Conservation (phyloP, 164 flowering plant genomes). For the Annona cherimola region DNA sequence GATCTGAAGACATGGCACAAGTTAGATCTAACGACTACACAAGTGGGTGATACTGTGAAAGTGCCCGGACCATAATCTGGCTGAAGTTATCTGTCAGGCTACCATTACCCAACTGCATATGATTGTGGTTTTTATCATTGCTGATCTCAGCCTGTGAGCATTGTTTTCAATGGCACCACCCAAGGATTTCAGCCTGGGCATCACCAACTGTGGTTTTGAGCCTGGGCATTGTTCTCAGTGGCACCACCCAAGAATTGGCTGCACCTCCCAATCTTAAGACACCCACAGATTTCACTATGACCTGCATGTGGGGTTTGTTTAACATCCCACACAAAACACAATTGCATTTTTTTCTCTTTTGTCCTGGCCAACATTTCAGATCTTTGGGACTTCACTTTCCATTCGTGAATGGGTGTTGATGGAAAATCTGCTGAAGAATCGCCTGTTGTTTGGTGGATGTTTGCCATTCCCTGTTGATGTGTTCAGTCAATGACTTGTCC, state of each 20-base stretch:
- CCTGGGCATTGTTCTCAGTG: background rate
- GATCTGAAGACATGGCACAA: too few species aligned
- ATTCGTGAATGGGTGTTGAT: too few species aligned
- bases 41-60: background rate
- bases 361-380: background rate
- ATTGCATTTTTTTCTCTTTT: background rate
- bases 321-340: background rate
- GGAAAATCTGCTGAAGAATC: too few species aligned
- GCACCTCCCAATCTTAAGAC: background rate
- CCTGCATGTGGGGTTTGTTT: background rate
- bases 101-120: background rate
- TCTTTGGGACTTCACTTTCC: background rate
- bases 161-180: too few species aligned
- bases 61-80: background rate
- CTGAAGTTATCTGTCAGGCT: background rate
- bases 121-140: too few species aligned
- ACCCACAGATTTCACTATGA: background rate
- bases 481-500: too few species aligned
- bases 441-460: too few species aligned
- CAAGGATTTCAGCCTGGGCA: too few species aligned
- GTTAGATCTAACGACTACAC: background rate
- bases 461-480: too few species aligned
- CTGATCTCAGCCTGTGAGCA: too few species aligned
- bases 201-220: too few species aligned
- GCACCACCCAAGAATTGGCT: background rate